phyloP scores from a whole-genome alignment of 2,329 filamentous ascomycete species.

The Cryphonectria parasitica region DNA sequence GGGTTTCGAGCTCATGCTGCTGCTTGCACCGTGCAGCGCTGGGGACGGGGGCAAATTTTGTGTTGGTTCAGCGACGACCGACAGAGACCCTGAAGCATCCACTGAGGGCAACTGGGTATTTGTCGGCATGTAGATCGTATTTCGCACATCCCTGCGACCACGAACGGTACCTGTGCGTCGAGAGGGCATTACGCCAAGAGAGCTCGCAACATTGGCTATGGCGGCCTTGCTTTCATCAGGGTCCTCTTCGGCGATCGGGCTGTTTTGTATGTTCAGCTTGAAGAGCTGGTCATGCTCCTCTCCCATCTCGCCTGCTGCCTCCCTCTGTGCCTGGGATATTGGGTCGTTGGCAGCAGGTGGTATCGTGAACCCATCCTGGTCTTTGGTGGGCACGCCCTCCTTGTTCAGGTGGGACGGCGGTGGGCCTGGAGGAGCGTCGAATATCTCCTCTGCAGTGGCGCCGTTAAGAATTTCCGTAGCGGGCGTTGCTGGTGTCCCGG shows the following conservation, averaged over 20 bases:
- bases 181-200: conserved; percentile 68
- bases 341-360: conserved; percentile 65
- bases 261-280: conserved; percentile 79
- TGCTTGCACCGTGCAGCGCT: conserved; percentile 40
- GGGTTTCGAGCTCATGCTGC: conserved; percentile 42
- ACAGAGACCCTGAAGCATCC: conserved; percentile 16
- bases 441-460: conserved; percentile 49
- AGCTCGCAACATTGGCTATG: conserved; percentile 74
- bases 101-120: conserved; percentile 5
- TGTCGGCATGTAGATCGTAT: conserved; percentile 80
- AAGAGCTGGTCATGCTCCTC: conserved; percentile 70
- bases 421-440: conserved; percentile 56
- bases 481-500: conserved; percentile 24
- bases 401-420: conserved; percentile 51
- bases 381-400: conserved; percentile 54
- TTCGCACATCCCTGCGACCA: conserved; percentile 87
- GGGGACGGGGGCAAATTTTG: conserved; percentile 41
- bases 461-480: conserved; percentile 51
- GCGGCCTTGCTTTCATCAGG: conserved; percentile 74
- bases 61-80: conserved; percentile 32
- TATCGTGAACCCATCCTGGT: conserved; percentile 78
- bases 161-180: conserved; percentile 77
- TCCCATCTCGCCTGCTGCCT: conserved; percentile 55
- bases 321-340: conserved; percentile 73
- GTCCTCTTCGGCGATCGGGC: conserved; percentile 78